Percentiles rank a stretch among this genome's conserved stretches.
Evolutionary conservation across 257 asterid genomes (phyloP).

Genomic region (Solanum phureja): DNA sequence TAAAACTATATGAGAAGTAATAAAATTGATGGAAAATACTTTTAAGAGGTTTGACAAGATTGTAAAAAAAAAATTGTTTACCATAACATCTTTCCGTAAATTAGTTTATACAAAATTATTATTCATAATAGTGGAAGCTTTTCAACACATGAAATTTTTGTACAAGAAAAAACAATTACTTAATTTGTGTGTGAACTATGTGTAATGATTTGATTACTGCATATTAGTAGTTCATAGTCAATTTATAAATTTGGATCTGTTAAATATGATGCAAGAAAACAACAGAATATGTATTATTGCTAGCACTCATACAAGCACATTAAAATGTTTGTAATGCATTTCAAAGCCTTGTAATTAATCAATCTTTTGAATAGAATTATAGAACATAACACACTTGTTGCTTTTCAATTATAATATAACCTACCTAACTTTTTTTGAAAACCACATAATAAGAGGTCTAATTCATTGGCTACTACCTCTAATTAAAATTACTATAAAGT

Average conservation of each 20-base stretch:
- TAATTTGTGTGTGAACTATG: too few relatives aligned
- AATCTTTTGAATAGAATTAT: background rate
- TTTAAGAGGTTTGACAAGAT: too few relatives aligned
- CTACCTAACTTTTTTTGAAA: background rate
- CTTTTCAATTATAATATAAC: background rate
- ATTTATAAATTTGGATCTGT: too few relatives aligned
- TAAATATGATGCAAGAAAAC: too few relatives aligned
- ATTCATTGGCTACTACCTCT: background rate
- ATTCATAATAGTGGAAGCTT: background rate
- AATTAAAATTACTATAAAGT: background rate
- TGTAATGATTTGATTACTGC: background rate
- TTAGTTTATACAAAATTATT: too few relatives aligned
- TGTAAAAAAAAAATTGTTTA: too few relatives aligned
- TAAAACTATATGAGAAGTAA: background rate
- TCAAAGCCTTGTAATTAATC: background rate
- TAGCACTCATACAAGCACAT: background rate
- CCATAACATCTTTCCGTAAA: background rate
- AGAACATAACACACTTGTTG: background rate
- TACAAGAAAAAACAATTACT: too few relatives aligned
- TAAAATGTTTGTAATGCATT: background rate
- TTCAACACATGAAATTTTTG: too few relatives aligned
- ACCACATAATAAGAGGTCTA: background rate
- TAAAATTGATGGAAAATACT: background rate
- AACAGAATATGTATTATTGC: background rate
- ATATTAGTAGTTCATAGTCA: background rate